phyloP scores from a whole-genome alignment of 2,329 filamentous ascomycete species.

The Mycogone perniciosa region DNA sequence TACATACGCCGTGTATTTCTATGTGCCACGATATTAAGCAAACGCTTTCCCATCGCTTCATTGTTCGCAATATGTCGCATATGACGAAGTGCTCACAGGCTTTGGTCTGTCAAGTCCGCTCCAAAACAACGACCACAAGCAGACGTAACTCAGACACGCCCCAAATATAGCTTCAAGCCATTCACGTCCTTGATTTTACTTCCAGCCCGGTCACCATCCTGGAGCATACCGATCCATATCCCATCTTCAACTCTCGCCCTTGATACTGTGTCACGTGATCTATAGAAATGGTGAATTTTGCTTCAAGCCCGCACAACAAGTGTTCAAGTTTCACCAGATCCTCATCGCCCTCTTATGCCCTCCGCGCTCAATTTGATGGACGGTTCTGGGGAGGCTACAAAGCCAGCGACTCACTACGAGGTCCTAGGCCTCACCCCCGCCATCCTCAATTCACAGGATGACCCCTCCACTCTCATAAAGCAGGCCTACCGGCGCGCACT shows the following conservation, averaged over 20 bases:
- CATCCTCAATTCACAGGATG: conserved; percentile 37
- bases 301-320: background rate
- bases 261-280: conserved; percentile 6
- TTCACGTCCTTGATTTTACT: background rate
- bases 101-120: no score
- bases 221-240: no score
- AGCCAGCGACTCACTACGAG: conserved; percentile 49
- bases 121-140: no score
- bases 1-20: conserved; percentile 31
- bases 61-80: background rate
- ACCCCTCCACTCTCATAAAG: conserved; percentile 47
- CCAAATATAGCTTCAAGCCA: no score
- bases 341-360: background rate
- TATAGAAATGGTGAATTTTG: background rate
- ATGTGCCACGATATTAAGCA: conserved; percentile 20
- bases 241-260: background rate
- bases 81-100: no score
- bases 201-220: no score
- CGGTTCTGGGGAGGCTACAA: conserved; percentile 3
- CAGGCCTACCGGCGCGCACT: conserved; percentile 59
- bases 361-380: conserved; percentile 6
- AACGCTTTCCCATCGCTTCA: conserved; percentile 1
- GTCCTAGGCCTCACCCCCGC: conserved; percentile 50
- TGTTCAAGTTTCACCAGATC: background rate
- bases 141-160: no score